Percentiles rank a stretch among this genome's conserved stretches.
Evolutionary conservation across 1,139 yeast genomes (phyloP).

Genomic region (Pichia sp.): DNA sequence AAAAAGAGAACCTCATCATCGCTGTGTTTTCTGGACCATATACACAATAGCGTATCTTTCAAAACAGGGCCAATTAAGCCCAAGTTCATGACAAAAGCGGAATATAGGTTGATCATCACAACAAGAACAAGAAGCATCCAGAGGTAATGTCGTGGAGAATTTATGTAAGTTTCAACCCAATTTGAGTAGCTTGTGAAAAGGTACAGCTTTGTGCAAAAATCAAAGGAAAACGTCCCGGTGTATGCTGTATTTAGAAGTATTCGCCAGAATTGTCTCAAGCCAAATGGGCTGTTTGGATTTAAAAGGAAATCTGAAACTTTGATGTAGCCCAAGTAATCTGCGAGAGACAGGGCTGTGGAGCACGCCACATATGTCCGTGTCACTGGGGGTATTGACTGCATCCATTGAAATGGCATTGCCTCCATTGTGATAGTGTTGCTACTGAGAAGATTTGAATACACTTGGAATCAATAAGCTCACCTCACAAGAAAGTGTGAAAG

Average conservation of each 20-base stretch:
- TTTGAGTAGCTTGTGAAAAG: constrained; percentile 38
- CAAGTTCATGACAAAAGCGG: constrained; percentile 32
- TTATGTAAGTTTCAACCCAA: constrained; percentile 38
- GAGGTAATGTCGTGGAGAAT: constrained; percentile 35
- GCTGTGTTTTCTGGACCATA: constrained; percentile 45
- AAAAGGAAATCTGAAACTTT: constrained; percentile 18
- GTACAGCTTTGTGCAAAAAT: constrained; percentile 35
- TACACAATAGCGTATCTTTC: constrained; percentile 37
- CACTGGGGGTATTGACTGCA: constrained; percentile 38
- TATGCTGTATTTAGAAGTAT: constrained; percentile 24
- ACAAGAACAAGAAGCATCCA: constrained; percentile 38
- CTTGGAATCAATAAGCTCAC: not conserved
- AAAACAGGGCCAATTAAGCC: constrained; percentile 37
- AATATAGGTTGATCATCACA: constrained; percentile 29
- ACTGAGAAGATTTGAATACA: no score
- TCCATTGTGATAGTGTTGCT: constrained; percentile 26
- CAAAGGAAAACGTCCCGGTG: constrained; percentile 38
- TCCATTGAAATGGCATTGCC: constrained; percentile 35
- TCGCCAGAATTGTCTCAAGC: constrained; percentile 3
- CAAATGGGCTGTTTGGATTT: not conserved
- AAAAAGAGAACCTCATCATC: constrained; percentile 30
- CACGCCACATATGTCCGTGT: constrained; percentile 33
- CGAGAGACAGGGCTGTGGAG: constrained; percentile 30
- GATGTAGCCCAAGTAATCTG: constrained; percentile 33
- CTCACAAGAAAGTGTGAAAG: not conserved